These are phyloP conservation scores for Colletotrichum brevisporum DNA, from an alignment of 2,329 filamentous ascomycete genomes.

Conservation along the genomic window DNA sequence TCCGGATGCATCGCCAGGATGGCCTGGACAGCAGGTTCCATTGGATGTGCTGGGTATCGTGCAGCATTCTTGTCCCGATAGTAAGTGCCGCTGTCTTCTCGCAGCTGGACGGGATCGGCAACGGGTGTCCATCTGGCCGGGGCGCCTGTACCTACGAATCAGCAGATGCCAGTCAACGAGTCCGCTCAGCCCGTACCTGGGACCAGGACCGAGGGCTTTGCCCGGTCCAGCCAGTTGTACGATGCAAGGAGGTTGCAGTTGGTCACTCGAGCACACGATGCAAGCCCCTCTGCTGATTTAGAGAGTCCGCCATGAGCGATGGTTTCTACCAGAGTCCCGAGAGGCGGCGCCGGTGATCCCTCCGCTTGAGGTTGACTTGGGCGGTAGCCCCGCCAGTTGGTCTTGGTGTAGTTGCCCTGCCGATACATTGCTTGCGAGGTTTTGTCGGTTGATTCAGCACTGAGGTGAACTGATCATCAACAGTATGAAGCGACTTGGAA, in stretches of 20 bases:
- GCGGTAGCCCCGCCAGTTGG: neutral
- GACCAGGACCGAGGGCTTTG: conserved; percentile 47
- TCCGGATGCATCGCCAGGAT: conserved; percentile 54
- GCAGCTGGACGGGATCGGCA: conserved; percentile 48
- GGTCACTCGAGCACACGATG: conserved; percentile 25
- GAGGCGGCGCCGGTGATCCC: conserved; percentile 20
- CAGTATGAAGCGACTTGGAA: too few species aligned
- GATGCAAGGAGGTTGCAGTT: conserved; percentile 47
- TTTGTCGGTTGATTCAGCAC: too few species aligned
- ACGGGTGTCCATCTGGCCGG: conserved; percentile 66
- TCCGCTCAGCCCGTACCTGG: conserved; percentile 47
- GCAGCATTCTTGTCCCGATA: conserved; percentile 70
- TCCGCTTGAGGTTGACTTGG: conserved; percentile 3
- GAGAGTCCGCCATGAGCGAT: conserved; percentile 7
- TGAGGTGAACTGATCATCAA: too few species aligned
- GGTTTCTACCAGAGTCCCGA: conserved; percentile 26
- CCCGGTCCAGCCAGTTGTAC: conserved; percentile 53
- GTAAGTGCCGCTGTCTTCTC: conserved; percentile 63
- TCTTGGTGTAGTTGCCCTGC: neutral
- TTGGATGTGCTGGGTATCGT: conserved; percentile 62
- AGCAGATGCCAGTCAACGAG: neutral
- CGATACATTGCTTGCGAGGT: neutral
- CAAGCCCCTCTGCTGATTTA: neutral
- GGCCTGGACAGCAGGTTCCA: conserved; percentile 61
- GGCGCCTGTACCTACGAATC: conserved; percentile 53